A percentile compares a stretch with the other conserved stretches of the same genome.
These are phyloP conservation scores for Penicillium herquei DNA, from an alignment of 495 filamentous ascomycete species.

Conservation along the genomic window DNA sequence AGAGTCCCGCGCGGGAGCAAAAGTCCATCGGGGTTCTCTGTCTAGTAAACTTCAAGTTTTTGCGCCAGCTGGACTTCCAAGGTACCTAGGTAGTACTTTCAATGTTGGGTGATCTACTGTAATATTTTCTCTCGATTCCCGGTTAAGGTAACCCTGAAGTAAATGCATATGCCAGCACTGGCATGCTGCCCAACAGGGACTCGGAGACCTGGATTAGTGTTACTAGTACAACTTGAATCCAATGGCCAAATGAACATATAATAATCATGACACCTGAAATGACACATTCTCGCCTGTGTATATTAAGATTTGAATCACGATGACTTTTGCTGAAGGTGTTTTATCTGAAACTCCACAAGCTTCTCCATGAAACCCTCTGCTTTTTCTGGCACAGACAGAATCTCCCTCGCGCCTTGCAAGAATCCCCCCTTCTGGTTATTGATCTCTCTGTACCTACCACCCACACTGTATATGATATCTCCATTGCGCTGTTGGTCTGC, in stretches of 20 bases:
- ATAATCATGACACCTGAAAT: neutral
- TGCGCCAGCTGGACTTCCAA: too few species aligned
- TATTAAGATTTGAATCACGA: neutral
- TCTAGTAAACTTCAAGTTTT: too few species aligned
- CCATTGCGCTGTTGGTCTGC: slow-evolving; percentile 30
- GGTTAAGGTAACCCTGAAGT: too few species aligned
- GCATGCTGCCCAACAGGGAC: too few species aligned
- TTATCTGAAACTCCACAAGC: neutral
- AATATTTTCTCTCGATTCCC: too few species aligned
- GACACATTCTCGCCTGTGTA: neutral
- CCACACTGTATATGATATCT: slow-evolving; percentile 39
- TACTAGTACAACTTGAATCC: too few species aligned
- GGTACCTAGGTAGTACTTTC: too few species aligned
- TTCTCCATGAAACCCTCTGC: neutral
- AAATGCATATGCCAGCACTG: too few species aligned
- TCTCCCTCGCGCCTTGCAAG: slow-evolving; percentile 3
- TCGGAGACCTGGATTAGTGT: too few species aligned
- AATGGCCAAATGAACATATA: neutral
- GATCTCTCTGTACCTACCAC: slow-evolving; percentile 36
- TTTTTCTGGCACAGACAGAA: neutral
- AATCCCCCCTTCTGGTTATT: slow-evolving; percentile 33
- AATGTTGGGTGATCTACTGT: too few species aligned
- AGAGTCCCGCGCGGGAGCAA: too few species aligned
- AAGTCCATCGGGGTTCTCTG: too few species aligned
- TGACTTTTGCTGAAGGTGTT: neutral